phyloP scores from a whole-genome alignment of 1,284 basidiomycete species.

The Sporisorium sorghi region DNA sequence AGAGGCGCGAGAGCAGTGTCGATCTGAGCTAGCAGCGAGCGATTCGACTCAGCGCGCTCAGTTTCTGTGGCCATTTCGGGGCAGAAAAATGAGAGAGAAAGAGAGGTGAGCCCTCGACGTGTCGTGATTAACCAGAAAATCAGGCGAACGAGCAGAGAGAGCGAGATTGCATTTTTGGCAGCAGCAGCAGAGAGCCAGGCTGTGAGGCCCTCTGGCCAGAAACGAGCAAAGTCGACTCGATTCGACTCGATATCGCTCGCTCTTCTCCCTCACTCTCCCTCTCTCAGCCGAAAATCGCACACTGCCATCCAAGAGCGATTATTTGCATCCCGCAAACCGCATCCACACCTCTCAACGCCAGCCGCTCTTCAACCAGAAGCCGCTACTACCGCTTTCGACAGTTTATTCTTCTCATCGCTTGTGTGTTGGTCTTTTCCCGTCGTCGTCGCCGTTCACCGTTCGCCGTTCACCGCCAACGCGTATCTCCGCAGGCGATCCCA shows the following conservation, averaged over 20 bases:
- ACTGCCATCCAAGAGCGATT: neutral
- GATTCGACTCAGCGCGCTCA: conserved; percentile 8
- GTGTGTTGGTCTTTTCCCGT: conserved; percentile 21
- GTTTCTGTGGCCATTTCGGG: neutral
- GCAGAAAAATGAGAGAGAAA: neutral
- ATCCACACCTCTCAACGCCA: conserved; percentile 31
- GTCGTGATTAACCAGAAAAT: conserved; percentile 23
- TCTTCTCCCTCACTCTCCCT: neutral
- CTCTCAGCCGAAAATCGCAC: conserved; percentile 20
- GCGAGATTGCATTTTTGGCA: neutral
- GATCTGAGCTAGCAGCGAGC: conserved; percentile 6
- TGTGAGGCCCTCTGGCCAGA: neutral
- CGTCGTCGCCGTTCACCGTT: conserved; percentile 13
- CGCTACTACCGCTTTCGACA: conserved; percentile 23
- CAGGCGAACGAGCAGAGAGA: conserved; percentile 23
- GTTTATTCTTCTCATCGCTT: conserved; percentile 19
- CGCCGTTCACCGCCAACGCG: conserved; percentile 15
- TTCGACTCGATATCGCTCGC: conserved; percentile 16
- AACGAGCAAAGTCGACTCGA: neutral
- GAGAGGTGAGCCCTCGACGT: conserved; percentile 14
- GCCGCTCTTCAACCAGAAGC: conserved; percentile 7
- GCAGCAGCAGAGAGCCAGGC: neutral
- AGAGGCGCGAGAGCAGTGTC: conserved; percentile 20
- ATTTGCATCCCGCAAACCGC: conserved; percentile 10
- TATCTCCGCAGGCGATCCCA: conserved; percentile 19